phyloP scores from a whole-genome alignment of 306 rosid genomes.

The Nissolia schottii region DNA sequence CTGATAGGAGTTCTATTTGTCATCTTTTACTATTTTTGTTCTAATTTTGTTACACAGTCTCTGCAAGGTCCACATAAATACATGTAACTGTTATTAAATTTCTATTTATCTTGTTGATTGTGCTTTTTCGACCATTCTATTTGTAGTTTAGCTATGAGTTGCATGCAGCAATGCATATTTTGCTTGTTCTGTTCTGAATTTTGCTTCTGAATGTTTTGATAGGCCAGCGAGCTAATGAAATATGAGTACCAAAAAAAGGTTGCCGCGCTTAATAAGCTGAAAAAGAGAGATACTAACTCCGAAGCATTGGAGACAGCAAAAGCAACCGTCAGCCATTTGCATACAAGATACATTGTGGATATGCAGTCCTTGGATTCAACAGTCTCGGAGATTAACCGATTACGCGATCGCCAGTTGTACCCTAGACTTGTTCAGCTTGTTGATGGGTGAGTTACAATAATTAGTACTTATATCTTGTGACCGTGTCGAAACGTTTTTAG shows the following conservation, averaged over 20 bases:
- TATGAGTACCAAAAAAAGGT: constrained; percentile 84
- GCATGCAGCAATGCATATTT: not conserved
- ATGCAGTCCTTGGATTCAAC: constrained; percentile 99
- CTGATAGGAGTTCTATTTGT: not conserved
- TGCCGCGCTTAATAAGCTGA: constrained; percentile 60
- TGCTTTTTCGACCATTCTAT: not conserved
- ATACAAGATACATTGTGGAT: constrained; percentile 95
- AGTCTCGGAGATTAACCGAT: constrained; percentile 77
- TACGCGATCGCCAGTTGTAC: constrained; percentile 84
- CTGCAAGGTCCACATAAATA: not conserved
- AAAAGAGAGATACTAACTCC: constrained; percentile 57
- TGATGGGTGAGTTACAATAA: constrained; percentile 52
- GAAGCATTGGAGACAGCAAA: constrained; percentile 87
- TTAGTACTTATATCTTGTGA: not conserved
- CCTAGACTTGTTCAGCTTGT: constrained; percentile 71
- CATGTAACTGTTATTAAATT: not conserved
- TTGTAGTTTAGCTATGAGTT: not conserved
- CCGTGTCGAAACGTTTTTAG: not conserved
- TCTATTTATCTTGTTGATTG: not conserved
- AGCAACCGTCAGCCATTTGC: constrained; percentile 89
- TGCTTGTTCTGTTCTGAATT: not conserved
- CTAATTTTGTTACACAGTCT: not conserved
- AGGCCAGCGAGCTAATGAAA: constrained; percentile 96
- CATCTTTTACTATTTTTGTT: not conserved
- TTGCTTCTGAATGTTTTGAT: constrained; percentile 32